Evolutionary conservation across 106 monocot species (phyloP).

Genomic region (Chionographis japonica): DNA sequence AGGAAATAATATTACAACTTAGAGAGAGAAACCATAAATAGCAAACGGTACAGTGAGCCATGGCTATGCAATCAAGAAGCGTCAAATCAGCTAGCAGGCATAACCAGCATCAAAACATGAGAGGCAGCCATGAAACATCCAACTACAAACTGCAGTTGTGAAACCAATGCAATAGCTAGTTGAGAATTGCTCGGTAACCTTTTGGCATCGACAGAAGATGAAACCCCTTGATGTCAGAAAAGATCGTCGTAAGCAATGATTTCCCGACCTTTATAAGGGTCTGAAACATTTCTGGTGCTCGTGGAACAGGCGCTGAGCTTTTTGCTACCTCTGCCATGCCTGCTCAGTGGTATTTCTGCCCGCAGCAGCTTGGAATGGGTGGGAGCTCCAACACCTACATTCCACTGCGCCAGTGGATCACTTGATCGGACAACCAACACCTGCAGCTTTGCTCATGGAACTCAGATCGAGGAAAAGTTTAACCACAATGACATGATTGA

Average conservation of each 20-base stretch:
- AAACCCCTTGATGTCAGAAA: constrained; percentile 23
- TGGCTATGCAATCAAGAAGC: too few relatives aligned
- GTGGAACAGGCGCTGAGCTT: constrained; percentile 20
- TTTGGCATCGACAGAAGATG: neutral
- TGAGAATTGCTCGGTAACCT: neutral
- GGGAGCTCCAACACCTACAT: constrained; percentile 4
- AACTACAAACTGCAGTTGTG: too few relatives aligned
- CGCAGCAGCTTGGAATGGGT: constrained; percentile 42
- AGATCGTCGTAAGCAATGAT: constrained; percentile 72
- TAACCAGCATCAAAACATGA: too few relatives aligned
- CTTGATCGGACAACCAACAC: constrained; percentile 25
- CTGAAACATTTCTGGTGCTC: constrained; percentile 13
- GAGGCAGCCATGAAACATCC: too few relatives aligned
- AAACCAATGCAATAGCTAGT: too few relatives aligned
- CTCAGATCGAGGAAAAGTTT: neutral
- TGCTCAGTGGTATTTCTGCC: constrained; percentile 51
- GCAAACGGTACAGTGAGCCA: too few relatives aligned
- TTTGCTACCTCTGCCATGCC: constrained; percentile 50
- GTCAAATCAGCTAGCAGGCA: too few relatives aligned
- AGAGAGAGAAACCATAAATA: too few relatives aligned
- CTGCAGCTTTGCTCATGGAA: constrained; percentile 14
- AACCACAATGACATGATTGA: too few relatives aligned
- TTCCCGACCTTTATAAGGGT: constrained; percentile 37
- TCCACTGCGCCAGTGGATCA: constrained; percentile 21
- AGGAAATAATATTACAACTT: too few relatives aligned